Conservation (phyloP, 768 basidiomycete species). For the Russula emetica region DNA sequence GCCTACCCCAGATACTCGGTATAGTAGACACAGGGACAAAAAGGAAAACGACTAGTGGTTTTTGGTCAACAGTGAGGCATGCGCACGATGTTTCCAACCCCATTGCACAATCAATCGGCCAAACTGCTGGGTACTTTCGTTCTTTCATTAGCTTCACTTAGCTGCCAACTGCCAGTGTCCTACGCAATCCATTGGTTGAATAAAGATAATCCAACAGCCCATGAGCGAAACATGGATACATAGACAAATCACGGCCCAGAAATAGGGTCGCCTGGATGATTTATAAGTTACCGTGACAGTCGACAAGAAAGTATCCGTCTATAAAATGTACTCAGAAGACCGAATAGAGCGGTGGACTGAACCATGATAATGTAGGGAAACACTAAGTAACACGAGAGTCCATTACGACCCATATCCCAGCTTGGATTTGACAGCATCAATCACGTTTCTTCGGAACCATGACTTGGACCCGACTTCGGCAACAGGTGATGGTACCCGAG, state of each 20-base stretch:
- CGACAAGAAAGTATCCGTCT: not conserved
- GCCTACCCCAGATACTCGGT: no score
- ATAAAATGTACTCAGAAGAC: not conserved
- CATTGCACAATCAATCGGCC: no score
- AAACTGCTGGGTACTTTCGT: no score
- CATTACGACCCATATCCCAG: conserved; percentile 14
- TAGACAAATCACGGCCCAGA: not conserved
- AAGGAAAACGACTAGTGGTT: no score
- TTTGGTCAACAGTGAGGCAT: no score
- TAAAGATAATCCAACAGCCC: not conserved
- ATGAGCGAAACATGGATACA: not conserved
- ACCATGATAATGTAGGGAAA: not conserved
- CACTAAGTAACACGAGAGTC: not conserved
- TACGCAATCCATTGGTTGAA: not conserved
- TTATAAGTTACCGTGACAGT: not conserved
- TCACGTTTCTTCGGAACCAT: conserved; percentile 19
- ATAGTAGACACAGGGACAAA: no score
- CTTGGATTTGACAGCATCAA: conserved; percentile 19
- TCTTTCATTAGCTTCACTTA: not conserved
- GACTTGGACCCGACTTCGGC: not conserved
- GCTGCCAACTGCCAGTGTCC: no score
- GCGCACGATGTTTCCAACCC: no score
- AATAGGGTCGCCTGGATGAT: not conserved
- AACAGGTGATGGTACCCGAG: conserved; percentile 12
- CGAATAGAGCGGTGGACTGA: not conserved